These are phyloP conservation scores for Scenedesmus sp. DNA, from an alignment of 163 green algal genomes.

Conservation along the genomic window DNA sequence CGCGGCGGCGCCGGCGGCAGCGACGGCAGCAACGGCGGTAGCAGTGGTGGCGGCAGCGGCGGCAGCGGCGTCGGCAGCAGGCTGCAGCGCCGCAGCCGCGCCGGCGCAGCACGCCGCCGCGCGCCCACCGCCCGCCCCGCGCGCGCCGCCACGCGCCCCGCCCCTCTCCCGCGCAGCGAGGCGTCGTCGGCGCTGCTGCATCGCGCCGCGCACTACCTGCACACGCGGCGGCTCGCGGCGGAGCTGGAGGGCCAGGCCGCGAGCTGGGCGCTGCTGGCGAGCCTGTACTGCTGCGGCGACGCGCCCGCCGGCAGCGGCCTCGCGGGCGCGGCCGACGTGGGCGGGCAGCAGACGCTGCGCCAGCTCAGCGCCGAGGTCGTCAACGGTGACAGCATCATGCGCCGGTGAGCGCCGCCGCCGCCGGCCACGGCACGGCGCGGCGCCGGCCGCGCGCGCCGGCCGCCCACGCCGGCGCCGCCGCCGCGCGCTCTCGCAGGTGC, in stretches of 20 bases:
- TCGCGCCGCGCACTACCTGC: conserved; percentile 61
- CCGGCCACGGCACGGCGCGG: too few relatives aligned
- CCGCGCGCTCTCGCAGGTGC: conserved; percentile 60
- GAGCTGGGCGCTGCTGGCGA: conserved; percentile 82
- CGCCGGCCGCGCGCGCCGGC: too few relatives aligned
- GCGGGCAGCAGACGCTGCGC: conserved; percentile 41
- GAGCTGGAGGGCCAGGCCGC: conserved; percentile 76
- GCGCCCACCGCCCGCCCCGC: not conserved
- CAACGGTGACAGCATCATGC: conserved; percentile 18
- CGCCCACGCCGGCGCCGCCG: too few relatives aligned
- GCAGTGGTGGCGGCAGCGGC: not conserved
- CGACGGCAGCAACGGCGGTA: not conserved
- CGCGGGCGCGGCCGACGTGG: conserved; percentile 31
- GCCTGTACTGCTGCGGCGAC: conserved; percentile 65
- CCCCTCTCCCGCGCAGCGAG: conserved; percentile 54
- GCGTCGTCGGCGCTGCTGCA: conserved; percentile 62
- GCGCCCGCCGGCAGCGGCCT: conserved; percentile 48
- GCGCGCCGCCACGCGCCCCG: too few relatives aligned
- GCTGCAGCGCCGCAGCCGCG: too few relatives aligned
- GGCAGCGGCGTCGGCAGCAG: too few relatives aligned
- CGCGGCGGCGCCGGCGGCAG: not conserved
- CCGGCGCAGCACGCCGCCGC: not conserved
- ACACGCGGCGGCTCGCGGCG: conserved; percentile 59
- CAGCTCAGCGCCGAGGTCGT: conserved; percentile 47
- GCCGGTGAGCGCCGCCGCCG: too few relatives aligned